Conservation (phyloP, 768 basidiomycete genomes). For the Gymnopilus dilepis region DNA sequence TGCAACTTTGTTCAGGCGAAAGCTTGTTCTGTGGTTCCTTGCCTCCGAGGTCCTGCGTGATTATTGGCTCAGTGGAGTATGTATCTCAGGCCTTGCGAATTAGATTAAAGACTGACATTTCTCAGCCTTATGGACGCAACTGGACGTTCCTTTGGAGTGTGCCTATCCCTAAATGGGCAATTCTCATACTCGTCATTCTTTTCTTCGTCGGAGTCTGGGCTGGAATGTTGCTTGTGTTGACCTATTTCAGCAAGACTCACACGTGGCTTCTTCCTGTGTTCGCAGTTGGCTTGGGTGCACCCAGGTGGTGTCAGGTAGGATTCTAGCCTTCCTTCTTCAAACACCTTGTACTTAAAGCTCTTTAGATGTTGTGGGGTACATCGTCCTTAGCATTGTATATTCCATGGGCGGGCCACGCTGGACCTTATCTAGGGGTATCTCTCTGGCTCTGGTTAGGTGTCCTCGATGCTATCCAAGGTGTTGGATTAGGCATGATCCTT, state of each 20-base stretch:
- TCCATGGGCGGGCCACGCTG: constrained; percentile 87
- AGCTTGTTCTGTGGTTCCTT: constrained; percentile 94
- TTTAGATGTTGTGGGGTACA: constrained; percentile 91
- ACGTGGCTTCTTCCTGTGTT: constrained; percentile 96
- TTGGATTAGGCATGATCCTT: constrained; percentile 90
- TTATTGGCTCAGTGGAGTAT: constrained; percentile 87
- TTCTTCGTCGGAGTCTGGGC: constrained; percentile 95
- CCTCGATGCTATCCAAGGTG: constrained; percentile 92
- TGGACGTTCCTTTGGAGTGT: constrained; percentile 94
- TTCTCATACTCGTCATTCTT: constrained; percentile 72
- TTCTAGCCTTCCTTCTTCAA: not conserved
- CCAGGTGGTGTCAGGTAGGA: constrained; percentile 89
- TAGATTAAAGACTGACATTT: constrained; percentile 15
- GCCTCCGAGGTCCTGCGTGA: constrained; percentile 91
- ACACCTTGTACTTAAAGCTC: constrained; percentile 12
- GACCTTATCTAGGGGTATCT: constrained; percentile 88
- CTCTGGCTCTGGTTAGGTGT: constrained; percentile 97
- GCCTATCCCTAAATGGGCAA: constrained; percentile 82
- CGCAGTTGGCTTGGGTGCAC: constrained; percentile 92
- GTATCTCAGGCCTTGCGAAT: constrained; percentile 32
- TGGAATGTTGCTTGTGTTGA: constrained; percentile 72
- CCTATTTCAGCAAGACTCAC: constrained; percentile 89
- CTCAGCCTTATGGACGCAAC: constrained; percentile 88
- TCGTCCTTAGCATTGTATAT: constrained; percentile 92
- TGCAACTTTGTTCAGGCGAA: constrained; percentile 86